Percentiles rank a stretch among this genome's conserved stretches.
Evolutionary conservation across 2,329 filamentous ascomycete genomes (phyloP).

Genomic region (Ciborinia camelliae): DNA sequence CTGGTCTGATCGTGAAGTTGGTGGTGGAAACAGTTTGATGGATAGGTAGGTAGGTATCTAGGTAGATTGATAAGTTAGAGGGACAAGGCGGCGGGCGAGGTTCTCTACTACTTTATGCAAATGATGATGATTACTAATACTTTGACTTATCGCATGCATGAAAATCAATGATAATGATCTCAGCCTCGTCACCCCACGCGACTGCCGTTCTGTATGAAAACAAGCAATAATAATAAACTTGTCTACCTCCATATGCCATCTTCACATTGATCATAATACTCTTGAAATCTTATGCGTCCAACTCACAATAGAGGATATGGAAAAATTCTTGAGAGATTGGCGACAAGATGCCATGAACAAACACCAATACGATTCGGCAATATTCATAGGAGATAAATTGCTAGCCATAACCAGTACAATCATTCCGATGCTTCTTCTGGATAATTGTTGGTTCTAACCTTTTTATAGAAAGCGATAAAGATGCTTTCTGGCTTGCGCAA

Average conservation of each 20-base stretch:
- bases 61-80: neutral
- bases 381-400: slow-evolving; percentile 96
- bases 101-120: neutral
- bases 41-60: neutral
- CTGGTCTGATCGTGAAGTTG: neutral
- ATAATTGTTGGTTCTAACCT: slow-evolving; percentile 19
- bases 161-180: slow-evolving; percentile 3
- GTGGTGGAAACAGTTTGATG: neutral
- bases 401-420: slow-evolving; percentile 82
- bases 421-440: neutral
- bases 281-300: neutral
- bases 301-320: slow-evolving; percentile 56
- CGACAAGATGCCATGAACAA: slow-evolving; percentile 92
- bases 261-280: neutral
- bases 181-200: slow-evolving; percentile 21
- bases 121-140: slow-evolving; percentile 4
- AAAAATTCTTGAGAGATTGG: slow-evolving; percentile 91
- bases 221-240: slow-evolving; percentile 1
- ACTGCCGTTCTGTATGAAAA: slow-evolving; percentile 5
- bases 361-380: slow-evolving; percentile 92
- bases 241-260: neutral
- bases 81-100: slow-evolving; percentile 8
- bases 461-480: slow-evolving; percentile 77
- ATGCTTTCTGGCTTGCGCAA: slow-evolving; percentile 97
- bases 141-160: neutral